phyloP scores from a whole-genome alignment of 1,284 basidiomycete species.

The Papiliotrema terrestris region DNA sequence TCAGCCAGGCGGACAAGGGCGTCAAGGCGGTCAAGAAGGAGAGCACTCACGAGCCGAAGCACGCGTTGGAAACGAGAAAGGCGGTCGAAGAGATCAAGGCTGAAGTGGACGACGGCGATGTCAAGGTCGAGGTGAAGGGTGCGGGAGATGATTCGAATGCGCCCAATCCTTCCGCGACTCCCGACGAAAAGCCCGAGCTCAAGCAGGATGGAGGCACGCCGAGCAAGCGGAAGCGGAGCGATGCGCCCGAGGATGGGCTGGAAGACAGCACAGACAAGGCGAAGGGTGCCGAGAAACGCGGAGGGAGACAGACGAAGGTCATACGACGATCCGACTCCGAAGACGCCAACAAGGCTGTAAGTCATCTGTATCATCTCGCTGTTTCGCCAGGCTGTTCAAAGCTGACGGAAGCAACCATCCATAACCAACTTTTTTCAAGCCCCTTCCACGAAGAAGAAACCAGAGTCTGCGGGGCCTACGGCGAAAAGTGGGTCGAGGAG shows the following conservation, averaged over 20 bases:
- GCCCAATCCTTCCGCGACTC: conserved; percentile 13
- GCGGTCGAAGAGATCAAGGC: conserved; percentile 11
- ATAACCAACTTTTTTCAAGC: conserved; percentile 6
- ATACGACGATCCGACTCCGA: conserved; percentile 14
- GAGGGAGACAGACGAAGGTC: conserved; percentile 37
- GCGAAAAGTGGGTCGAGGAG: no score
- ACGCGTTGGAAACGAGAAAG: no score
- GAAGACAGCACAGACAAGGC: conserved; percentile 9
- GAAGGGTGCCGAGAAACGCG: conserved; percentile 6
- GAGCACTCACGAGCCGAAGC: background rate
- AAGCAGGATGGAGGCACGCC: conserved; percentile 4
- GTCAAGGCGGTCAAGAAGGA: background rate
- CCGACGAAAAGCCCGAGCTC: background rate
- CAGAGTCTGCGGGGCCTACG: background rate
- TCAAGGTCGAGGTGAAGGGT: conserved; percentile 22
- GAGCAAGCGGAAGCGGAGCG: conserved; percentile 9
- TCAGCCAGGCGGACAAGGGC: background rate
- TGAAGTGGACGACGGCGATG: conserved; percentile 10
- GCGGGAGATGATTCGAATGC: conserved; percentile 40
- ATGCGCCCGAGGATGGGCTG: background rate
- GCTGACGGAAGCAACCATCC: conserved; percentile 4
- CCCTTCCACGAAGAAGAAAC: background rate
- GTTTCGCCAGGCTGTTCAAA: no score
- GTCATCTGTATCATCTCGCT: background rate
- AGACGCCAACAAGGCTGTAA: conserved; percentile 21